These are phyloP conservation scores for Ogataea pignaliae DNA, from an alignment of 805 yeast genomes.

Conservation along the genomic window DNA sequence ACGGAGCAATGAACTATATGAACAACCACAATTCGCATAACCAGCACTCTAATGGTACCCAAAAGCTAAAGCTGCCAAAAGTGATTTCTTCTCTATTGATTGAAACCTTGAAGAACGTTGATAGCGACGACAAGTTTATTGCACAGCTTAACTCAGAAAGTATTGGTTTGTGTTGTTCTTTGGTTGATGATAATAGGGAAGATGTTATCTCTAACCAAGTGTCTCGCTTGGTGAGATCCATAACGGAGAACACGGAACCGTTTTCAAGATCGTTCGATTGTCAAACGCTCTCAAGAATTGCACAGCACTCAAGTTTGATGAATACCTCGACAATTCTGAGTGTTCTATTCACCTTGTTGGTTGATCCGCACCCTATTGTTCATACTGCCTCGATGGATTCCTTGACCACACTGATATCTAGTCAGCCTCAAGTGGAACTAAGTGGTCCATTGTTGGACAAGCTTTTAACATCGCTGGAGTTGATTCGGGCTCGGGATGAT, in stretches of 20 bases:
- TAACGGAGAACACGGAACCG: conserved; percentile 65
- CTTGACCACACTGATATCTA: conserved; percentile 49
- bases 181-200: conserved; percentile 21
- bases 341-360: conserved; percentile 53
- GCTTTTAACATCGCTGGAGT: conserved; percentile 37
- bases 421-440: conserved; percentile 35
- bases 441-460: conserved; percentile 34
- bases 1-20: conserved; percentile 40
- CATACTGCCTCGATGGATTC: conserved; percentile 70
- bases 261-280: conserved; percentile 56
- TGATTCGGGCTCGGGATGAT: conserved; percentile 40
- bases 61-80: conserved; percentile 17
- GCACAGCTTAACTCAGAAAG: conserved; percentile 29
- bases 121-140: conserved; percentile 17
- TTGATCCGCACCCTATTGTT: conserved; percentile 83
- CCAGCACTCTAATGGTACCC: conserved; percentile 2
- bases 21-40: conserved; percentile 13
- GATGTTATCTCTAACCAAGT: conserved; percentile 35
- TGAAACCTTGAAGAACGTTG: conserved; percentile 25
- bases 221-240: conserved; percentile 54
- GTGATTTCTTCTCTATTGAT: conserved; percentile 21
- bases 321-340: conserved; percentile 47
- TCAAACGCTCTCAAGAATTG: conserved; percentile 35
- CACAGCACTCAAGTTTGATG: conserved; percentile 20
- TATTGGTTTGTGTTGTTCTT: conserved; percentile 27